Percentiles rank a stretch among this genome's conserved stretches.
These are phyloP conservation scores for Lasiodiplodia sp. DNA, from an alignment of 2,329 filamentous ascomycete genomes.

Conservation along the genomic window DNA sequence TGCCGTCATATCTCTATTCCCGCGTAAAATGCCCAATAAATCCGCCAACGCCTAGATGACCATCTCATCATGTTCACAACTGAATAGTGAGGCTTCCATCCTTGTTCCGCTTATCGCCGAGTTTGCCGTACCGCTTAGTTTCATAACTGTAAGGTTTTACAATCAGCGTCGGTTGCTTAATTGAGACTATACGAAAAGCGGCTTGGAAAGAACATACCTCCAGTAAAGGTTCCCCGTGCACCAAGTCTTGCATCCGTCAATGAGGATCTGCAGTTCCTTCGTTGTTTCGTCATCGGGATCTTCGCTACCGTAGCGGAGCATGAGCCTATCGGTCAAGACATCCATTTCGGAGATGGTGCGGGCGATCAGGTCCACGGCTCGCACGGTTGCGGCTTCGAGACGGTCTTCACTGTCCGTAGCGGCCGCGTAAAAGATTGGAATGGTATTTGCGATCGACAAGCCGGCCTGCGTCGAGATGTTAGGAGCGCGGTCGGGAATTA, in stretches of 20 bases:
- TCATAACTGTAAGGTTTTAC: background rate
- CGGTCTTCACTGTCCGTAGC: background rate
- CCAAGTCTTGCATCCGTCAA: background rate
- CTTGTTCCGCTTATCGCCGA: background rate
- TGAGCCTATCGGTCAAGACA: background rate
- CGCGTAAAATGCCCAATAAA: background rate
- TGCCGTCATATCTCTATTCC: background rate
- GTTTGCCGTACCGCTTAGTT: background rate
- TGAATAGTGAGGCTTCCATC: background rate
- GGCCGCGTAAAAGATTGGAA: background rate
- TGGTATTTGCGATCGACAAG: background rate
- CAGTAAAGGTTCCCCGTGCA: constrained; percentile 11
- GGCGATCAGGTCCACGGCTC: background rate
- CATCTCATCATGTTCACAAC: background rate
- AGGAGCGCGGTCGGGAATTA: background rate
- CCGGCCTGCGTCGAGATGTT: background rate
- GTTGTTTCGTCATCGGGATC: background rate
- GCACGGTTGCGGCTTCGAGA: background rate
- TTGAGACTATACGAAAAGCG: background rate
- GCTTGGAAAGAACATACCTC: background rate
- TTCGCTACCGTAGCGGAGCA: background rate
- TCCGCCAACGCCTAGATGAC: background rate
- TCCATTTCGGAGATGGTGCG: background rate
- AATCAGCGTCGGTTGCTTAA: background rate
- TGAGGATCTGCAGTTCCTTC: background rate